Base-by-base conservation (phyloP, 257 asterid genomes). In the Henckelia pumila region DNA sequence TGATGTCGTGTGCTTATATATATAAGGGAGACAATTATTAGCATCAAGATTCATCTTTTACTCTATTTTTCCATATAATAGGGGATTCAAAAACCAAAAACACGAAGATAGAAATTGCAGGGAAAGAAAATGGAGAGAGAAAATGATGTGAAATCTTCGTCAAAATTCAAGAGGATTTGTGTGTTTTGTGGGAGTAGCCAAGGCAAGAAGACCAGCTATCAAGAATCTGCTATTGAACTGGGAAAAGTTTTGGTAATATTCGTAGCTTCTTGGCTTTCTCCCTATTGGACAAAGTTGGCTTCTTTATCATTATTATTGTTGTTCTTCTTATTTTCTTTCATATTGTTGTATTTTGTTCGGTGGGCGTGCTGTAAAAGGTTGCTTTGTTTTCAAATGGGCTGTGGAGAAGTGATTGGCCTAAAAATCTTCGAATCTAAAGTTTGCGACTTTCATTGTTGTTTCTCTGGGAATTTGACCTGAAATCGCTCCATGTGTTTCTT, bases 141-240 rank as follows among this genome's bases (percentile, higher is more conserved):
- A 16, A 47, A 17, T 5, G 55, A 47, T 16, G 55, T 8, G 55
- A 47, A 16, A 47, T 0, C 20, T 8, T 14, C 3, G 17, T 47
- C 63, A 13, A 59, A 26, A 59, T 59, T 59, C 37, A 13, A 59
- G 19, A 59, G 63, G 37, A 59, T 24, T 59, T 59, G 35, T 59
- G 63, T 59, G 33, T 59, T 59, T 24, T 59, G 63, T 26, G 63
- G 63, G 37, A 59, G 63, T 59, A 59, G 63, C 63, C 63, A 59
- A 24, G 63, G 63, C 8, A 59, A 59, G 37, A 59, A n/a, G 14
- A 26, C 37, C 26, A 59, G 63, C 37, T 59, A 59, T 59, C 63
- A 59, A n/a, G 63, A 59, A 59, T 13, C 37, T 59, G 29, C 37
- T 13, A 25, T 59, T 24, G 63, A 59, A 1, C 23, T 59, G 4